Base-by-base conservation (phyloP, 305 asterid genomes). In the Andrographis paniculata region DNA sequence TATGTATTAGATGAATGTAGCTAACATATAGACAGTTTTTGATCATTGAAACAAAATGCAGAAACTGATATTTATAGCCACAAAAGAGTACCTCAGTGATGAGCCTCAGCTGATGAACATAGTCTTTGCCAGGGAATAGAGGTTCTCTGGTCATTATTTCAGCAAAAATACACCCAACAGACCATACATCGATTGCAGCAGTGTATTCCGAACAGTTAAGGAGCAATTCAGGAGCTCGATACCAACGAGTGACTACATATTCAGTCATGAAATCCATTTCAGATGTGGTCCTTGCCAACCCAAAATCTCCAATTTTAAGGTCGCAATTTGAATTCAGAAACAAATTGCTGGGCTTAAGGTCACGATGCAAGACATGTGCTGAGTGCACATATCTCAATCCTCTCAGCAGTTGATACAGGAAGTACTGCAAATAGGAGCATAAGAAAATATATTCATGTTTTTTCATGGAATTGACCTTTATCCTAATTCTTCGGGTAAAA, bases 231-330 rank as follows among this genome's bases (percentile, higher is more conserved):
- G 96, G 96, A 37, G 96, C 96, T 52, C 94, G 75, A 52, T 86
- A 86, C 96, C 96, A 38, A n/a, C n/a, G n/a, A n/a, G n/a, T n/a
- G n/a, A n/a, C n/a, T n/a, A n/a, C n/a, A n/a, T n/a, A n/a, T 65
- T 86, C 94, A 5, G 96, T 86, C 96, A 82, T 86, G 64, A 82
- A 86, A 66, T 86, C 96, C 0, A 94, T 77, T 66, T 86, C 96
- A 18, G 88, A 77, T 30, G 93, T 82, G 1, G 82, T 86, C 67
- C 96, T 75, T 33, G 96, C 96, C 79, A 86, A 72, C 41, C 96
- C 96, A 55, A 86, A 86, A 69, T 86, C 96, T 56, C 84, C 94
- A 22, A 86, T 60, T 67, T 82, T 86, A 45, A 86, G 86, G 70
- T 86, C 96, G 44, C 96, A 86, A 21, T 86, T 86, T 55, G 86